These are phyloP conservation scores for Oidium heveae DNA, from an alignment of 2,329 filamentous ascomycete genomes.

Conservation along the genomic window DNA sequence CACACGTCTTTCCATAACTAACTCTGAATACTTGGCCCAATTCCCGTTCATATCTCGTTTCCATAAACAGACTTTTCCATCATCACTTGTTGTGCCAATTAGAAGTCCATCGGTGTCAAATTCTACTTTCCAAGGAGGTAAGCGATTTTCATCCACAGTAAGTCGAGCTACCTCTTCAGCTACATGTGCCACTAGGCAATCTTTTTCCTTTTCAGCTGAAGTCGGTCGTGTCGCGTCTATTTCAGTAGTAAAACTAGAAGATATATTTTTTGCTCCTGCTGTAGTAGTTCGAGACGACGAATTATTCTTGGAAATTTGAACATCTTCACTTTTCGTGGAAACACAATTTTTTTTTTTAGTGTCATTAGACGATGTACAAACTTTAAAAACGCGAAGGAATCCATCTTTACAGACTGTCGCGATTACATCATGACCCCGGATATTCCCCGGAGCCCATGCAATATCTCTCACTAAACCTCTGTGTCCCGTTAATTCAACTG, in stretches of 20 bases:
- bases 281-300: slow-evolving; percentile 3
- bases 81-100: slow-evolving; percentile 51
- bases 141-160: slow-evolving; percentile 29
- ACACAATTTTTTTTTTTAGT: slow-evolving; percentile 18
- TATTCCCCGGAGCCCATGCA: slow-evolving; percentile 78
- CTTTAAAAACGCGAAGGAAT: slow-evolving; percentile 63
- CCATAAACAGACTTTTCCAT: slow-evolving; percentile 39
- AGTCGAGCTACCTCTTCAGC: slow-evolving; percentile 39
- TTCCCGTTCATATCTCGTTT: slow-evolving; percentile 19
- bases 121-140: slow-evolving; percentile 49
- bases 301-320: slow-evolving; percentile 7
- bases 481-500: slow-evolving; percentile 50
- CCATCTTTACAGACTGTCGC: slow-evolving; percentile 89
- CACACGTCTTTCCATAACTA: slow-evolving; percentile 9
- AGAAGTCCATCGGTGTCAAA: slow-evolving; percentile 50
- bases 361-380: slow-evolving; percentile 33
- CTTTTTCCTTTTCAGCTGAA: slow-evolving; percentile 20
- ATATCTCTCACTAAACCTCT: slow-evolving; percentile 62
- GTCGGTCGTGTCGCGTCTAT: slow-evolving; percentile 20
- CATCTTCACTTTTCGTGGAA: slow-evolving; percentile 9
- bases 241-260: slow-evolving; percentile 27
- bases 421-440: slow-evolving; percentile 69
- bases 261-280: slow-evolving; percentile 13
- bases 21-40: slow-evolving; percentile 12
- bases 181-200: slow-evolving; percentile 27